Base-by-base conservation (phyloP, 2,329 filamentous ascomycete species). In the Sclerotiophoma versabilis region DNA sequence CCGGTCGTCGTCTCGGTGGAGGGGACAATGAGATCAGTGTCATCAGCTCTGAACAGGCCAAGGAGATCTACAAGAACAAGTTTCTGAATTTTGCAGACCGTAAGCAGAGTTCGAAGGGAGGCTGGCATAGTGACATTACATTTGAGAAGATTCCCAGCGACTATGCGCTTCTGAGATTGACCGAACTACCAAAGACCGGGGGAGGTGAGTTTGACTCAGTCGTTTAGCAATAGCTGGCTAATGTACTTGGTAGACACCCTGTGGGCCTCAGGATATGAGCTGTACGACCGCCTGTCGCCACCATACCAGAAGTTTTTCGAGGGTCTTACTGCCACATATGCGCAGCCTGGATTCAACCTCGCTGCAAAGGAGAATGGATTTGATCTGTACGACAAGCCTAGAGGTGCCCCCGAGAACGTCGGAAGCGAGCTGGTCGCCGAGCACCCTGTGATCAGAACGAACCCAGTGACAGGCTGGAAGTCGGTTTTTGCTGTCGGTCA, bases 391-490 rank as follows among this genome's bases (percentile, higher is more conserved):
- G 70, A 76, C 10, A 75, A 77, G 30, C 71, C 76, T 14, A 76
- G 84, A 17, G 83, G 83, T 5, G 74, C 80, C 0, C 83, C 84
- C 0, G 77, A 81, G 59, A 87, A 87, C 63, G 70, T 82, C 2
- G 84, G 84, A 7, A 66, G 65, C 2, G 74, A 80, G 1, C 68
- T 87, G 14, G 73, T 71, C 17, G 79, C 84, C 0, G 71, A 79
- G 0, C 84, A 87, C 59, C 84, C 84, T 0, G 78, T 86, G 0
- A 76, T 87, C 5, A 79, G 84, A 14, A 87, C 84, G 1, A 70
- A 69, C 29, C 68, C 67, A 1, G 68, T 71, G 2, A 71, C 64
- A 66, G 77, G 70, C 27, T 72, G 70, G 69, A 70, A 70, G 42
- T 81, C 77, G 51, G 74, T 86, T 11, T 85, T 77, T 51, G 76